Evolutionary conservation across 441 rosid genomes (phyloP).

Genomic region (Croton setiger): DNA sequence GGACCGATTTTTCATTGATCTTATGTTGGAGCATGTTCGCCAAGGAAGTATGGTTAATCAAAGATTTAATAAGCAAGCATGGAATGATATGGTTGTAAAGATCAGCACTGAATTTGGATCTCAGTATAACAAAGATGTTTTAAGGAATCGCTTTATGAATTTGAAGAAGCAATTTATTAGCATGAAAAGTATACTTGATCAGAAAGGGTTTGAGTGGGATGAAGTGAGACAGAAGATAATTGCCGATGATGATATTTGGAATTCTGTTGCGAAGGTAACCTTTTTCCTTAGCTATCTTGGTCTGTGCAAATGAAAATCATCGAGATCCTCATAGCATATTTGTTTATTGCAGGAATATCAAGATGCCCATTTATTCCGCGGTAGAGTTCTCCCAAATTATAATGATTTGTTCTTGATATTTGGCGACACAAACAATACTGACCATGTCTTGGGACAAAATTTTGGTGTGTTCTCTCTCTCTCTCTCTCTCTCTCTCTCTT

Average conservation of each 20-base stretch:
- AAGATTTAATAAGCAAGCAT: constrained; percentile 37
- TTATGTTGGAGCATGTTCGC: constrained; percentile 42
- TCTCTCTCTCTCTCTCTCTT: neutral
- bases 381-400: constrained; percentile 41
- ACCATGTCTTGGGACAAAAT: constrained; percentile 20
- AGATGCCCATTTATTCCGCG: constrained; percentile 30
- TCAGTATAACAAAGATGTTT: constrained; percentile 35
- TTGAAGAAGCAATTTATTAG: constrained; percentile 41
- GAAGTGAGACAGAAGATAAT: constrained; percentile 36
- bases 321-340: constrained; percentile 11
- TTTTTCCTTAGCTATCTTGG: neutral
- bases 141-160: constrained; percentile 34
- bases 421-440: constrained; percentile 29
- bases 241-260: constrained; percentile 36
- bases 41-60: constrained; percentile 33
- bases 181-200: constrained; percentile 37
- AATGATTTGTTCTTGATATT: constrained; percentile 51
- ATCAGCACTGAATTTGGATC: constrained; percentile 42
- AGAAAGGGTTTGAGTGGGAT: constrained; percentile 42
- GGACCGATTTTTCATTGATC: constrained; percentile 51
- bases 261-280: constrained; percentile 38
- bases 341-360: constrained; percentile 43
- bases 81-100: constrained; percentile 44
- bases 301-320: constrained; percentile 7
- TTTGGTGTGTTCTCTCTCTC: constrained; percentile 18